phyloP scores from a whole-genome alignment of 768 basidiomycete species.

The Tulasnella sp. region DNA sequence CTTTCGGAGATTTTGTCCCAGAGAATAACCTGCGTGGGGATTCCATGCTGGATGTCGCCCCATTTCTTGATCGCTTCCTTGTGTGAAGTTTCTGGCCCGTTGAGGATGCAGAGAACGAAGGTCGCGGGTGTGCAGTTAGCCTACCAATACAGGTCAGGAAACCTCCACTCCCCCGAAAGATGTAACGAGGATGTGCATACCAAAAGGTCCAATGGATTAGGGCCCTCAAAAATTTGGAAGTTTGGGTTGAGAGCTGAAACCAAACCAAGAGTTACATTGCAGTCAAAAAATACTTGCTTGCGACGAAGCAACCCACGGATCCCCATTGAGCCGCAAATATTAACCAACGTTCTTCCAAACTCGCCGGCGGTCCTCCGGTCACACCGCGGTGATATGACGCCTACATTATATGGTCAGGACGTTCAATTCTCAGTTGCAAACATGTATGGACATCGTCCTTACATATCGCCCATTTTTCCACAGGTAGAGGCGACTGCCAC shows the following conservation, averaged over 20 bases:
- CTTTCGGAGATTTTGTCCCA: conserved; percentile 7
- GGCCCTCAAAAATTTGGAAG: neutral
- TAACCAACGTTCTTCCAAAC: neutral
- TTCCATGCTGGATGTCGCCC: conserved; percentile 12
- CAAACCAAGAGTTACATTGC: neutral
- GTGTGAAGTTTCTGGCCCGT: neutral
- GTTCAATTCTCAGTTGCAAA: neutral
- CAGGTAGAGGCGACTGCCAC: neutral
- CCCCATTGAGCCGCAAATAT: neutral
- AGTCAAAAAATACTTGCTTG: neutral
- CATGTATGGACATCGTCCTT: neutral
- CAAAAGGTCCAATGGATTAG: neutral
- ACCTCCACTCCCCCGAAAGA: too few species aligned
- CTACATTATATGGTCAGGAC: neutral
- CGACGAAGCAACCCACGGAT: neutral
- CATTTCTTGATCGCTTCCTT: conserved; percentile 21
- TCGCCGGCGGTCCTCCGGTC: neutral
- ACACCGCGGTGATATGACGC: neutral
- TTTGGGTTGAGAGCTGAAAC: neutral
- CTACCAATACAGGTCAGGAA: neutral
- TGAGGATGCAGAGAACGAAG: neutral
- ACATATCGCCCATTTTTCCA: neutral
- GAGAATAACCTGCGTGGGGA: conserved; percentile 20
- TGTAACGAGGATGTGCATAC: neutral
- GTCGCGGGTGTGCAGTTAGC: neutral